Base-by-base conservation (phyloP, 2,329 filamentous ascomycete species). In the Pseudopithomyces maydicus region DNA sequence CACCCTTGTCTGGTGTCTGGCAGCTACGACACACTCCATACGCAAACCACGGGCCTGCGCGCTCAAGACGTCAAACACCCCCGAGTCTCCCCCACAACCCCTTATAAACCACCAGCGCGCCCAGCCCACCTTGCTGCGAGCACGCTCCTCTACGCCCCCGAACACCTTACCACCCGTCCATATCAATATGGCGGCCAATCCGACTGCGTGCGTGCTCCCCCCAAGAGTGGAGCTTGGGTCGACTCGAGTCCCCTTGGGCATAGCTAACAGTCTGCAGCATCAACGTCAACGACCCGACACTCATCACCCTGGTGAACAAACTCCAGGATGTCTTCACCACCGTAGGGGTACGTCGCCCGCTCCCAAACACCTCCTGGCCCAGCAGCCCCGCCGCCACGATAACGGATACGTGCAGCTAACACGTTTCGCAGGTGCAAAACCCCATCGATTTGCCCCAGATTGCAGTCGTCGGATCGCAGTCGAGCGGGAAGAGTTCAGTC, bases 311-410 rank as follows among this genome's bases (percentile, higher is more conserved):
- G 69, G 95, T 99, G 77, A 99, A 99, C 84, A 98, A 96, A 84
- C 88, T 99, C 46, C 95, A 99, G 78, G 95, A 99, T 91, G 95
- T 99, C 69, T 99, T 99, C 77, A 90, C 94, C 61, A 98, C 95
- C 41, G 95, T 99, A 69, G 95, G 95, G 69, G 87, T 90, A 82
- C 66, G 87, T 84, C 51, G 45, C 52, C 26, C 38, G 47, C 23
- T 26, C 41, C 22, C 51, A 23, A 38, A 22, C 14, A 22, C 46
- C 19, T 15, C 41, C 54, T 38, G 32, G 54, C 48, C n/a, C n/a
- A n/a, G 20, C 59, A 55, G 59, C 52, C 26, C 42, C 58, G 22
- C 36, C 38, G 43, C 22, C 49, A 38, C 53, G 49, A 57, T 47
- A 29, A 54, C 44, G 44, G 45, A 33, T 36, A 50, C 45, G 29